phyloP scores from a whole-genome alignment of 345 rosid species.

The Rhizophora mangle region DNA sequence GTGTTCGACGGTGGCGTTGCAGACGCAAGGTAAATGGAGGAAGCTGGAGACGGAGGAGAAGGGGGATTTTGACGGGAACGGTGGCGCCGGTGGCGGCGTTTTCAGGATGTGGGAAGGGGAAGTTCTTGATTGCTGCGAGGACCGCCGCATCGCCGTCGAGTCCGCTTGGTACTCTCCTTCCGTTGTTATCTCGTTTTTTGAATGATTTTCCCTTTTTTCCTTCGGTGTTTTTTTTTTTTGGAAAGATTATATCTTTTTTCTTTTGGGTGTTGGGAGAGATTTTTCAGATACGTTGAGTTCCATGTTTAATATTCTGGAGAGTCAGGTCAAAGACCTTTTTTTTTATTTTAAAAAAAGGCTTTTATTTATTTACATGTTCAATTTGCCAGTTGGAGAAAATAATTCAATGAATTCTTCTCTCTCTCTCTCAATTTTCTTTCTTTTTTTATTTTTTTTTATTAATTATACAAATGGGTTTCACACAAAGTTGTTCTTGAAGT shows the following conservation, averaged over 20 bases:
- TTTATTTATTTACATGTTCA: neutral
- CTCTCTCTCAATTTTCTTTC: no score
- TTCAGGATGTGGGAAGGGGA: conserved; percentile 97
- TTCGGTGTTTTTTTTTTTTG: neutral
- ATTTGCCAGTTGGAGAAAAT: neutral
- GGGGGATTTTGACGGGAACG: conserved; percentile 13
- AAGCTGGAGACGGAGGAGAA: conserved; percentile 31
- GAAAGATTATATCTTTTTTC: neutral
- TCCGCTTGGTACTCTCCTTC: conserved; percentile 58
- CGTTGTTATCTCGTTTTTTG: no score
- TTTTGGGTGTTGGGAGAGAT: no score
- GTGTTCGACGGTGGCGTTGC: conserved; percentile 88
- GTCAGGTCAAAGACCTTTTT: no score
- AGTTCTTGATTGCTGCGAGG: conserved; percentile 70
- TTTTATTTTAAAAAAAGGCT: no score
- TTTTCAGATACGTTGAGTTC: no score
- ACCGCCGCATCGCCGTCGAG: conserved; percentile 72
- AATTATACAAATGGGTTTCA: no score
- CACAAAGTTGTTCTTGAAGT: no score
- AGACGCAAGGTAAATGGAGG: conserved; percentile 84
- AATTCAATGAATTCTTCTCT: no score
- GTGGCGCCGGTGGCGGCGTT: conserved; percentile 58
- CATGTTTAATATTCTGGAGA: no score
- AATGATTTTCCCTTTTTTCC: neutral
- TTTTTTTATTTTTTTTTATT: no score